phyloP scores from a whole-genome alignment of 768 basidiomycete genomes.

The Amanita rimosa region DNA sequence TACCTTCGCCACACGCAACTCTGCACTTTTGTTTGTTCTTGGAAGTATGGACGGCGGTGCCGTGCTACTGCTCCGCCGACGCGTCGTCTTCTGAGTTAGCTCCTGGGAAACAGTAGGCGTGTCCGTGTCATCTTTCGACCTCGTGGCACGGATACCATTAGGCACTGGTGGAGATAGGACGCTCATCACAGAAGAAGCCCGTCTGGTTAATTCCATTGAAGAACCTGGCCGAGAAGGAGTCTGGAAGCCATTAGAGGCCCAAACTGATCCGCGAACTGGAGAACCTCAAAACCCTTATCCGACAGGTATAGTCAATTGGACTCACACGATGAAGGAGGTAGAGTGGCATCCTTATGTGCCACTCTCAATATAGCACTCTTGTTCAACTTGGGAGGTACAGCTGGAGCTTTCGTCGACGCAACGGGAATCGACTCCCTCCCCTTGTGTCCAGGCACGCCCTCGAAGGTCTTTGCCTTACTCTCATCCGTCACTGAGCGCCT shows the following conservation, averaged over 20 bases:
- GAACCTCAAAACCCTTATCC: neutral
- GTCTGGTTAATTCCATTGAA: neutral
- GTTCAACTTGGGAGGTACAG: constrained; percentile 62
- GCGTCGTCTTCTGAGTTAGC: constrained; percentile 18
- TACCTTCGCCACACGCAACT: constrained; percentile 59
- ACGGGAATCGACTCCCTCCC: constrained; percentile 66
- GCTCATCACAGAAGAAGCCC: neutral
- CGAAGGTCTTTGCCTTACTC: constrained; percentile 34
- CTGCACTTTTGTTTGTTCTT: constrained; percentile 64
- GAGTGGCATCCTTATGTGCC: constrained; percentile 43
- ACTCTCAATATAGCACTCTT: constrained; percentile 62
- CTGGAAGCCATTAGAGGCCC: neutral
- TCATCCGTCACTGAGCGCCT: constrained; percentile 23
- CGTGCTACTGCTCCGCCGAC: constrained; percentile 47
- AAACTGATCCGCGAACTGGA: constrained; percentile 35
- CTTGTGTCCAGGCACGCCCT: constrained; percentile 81
- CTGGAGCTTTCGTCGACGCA: constrained; percentile 52
- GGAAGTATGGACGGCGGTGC: constrained; percentile 54
- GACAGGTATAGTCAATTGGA: constrained; percentile 8
- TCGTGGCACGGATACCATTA: neutral
- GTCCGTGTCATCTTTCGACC: constrained; percentile 5
- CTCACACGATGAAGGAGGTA: constrained; percentile 63
- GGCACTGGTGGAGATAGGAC: neutral
- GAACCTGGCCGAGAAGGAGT: constrained; percentile 1
- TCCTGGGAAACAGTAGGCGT: neutral